phyloP scores from a whole-genome alignment of 2,329 filamentous ascomycete species.

The Phyllosticta capitalensis region DNA sequence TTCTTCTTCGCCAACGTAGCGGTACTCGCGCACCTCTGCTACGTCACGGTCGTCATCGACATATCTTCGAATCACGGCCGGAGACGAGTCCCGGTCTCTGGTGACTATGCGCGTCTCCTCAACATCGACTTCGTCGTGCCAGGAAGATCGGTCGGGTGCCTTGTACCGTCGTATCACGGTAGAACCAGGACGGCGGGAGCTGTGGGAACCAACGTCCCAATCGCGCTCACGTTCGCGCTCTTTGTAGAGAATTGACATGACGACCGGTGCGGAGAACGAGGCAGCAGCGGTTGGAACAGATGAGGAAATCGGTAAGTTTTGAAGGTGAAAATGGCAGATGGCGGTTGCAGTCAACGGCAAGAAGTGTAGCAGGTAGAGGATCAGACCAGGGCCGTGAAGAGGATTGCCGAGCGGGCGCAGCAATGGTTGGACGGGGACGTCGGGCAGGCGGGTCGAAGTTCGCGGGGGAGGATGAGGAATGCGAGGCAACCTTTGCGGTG shows the following conservation, averaged over 20 bases:
- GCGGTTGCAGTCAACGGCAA: background rate
- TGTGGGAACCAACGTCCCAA: conserved; percentile 27
- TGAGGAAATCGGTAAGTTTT: background rate
- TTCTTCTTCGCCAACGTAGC: conserved; percentile 25
- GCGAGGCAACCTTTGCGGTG: background rate
- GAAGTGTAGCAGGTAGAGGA: background rate
- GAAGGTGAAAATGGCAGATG: background rate
- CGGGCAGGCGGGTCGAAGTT: background rate
- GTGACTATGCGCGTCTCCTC: conserved; percentile 41
- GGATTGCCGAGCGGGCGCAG: background rate
- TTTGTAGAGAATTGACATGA: conserved; percentile 38
- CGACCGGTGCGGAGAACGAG: conserved; percentile 1
- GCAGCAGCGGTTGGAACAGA: background rate
- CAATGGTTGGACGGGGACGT: background rate
- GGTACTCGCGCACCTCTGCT: conserved; percentile 28
- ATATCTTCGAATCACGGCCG: background rate
- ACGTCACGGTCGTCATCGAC: conserved; percentile 13
- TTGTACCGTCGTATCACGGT: conserved; percentile 53
- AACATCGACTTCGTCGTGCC: conserved; percentile 32
- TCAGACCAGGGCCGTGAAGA: background rate
- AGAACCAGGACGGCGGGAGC: conserved; percentile 31
- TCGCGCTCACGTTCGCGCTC: conserved; percentile 37
- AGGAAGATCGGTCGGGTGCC: conserved; percentile 40
- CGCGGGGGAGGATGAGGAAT: background rate
- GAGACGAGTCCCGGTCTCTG: conserved; percentile 11